phyloP scores from a whole-genome alignment of 148 eudicot species.

The Silene conica region DNA sequence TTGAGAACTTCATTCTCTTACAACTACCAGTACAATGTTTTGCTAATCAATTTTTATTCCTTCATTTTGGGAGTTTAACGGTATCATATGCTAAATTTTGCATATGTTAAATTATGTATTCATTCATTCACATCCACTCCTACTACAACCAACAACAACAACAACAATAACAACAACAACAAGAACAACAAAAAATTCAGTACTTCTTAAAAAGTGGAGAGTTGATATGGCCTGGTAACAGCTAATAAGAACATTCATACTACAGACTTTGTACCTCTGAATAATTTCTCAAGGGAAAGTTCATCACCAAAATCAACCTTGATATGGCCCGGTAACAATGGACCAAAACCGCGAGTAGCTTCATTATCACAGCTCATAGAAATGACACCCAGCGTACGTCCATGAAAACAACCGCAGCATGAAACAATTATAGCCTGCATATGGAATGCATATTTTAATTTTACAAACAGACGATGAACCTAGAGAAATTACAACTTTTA shows the following conservation, averaged over 20 bases:
- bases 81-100: neutral
- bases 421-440: slow-evolving; percentile 92
- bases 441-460: neutral
- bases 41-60: neutral
- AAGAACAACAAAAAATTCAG: too few relatives aligned
- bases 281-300: slow-evolving; percentile 70
- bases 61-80: neutral
- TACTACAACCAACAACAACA: too few relatives aligned
- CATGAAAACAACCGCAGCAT: slow-evolving; percentile 98
- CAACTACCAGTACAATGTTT: neutral
- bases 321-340: slow-evolving; percentile 75
- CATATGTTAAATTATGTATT: neutral
- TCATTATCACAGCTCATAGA: slow-evolving; percentile 99
- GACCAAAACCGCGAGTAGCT: slow-evolving; percentile 91
- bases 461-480: neutral
- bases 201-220: neutral
- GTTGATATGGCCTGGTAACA: too few relatives aligned
- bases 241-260: slow-evolving; percentile 7
- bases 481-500: neutral
- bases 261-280: slow-evolving; percentile 60
- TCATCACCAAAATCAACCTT: slow-evolving; percentile 96
- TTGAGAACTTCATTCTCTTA: neutral
- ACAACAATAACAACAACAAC: too few relatives aligned
- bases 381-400: slow-evolving; percentile 83
- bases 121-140: neutral